Base-by-base conservation (phyloP, 176 grass and related monocot genomes). In the Alopecurus myosuroides region DNA sequence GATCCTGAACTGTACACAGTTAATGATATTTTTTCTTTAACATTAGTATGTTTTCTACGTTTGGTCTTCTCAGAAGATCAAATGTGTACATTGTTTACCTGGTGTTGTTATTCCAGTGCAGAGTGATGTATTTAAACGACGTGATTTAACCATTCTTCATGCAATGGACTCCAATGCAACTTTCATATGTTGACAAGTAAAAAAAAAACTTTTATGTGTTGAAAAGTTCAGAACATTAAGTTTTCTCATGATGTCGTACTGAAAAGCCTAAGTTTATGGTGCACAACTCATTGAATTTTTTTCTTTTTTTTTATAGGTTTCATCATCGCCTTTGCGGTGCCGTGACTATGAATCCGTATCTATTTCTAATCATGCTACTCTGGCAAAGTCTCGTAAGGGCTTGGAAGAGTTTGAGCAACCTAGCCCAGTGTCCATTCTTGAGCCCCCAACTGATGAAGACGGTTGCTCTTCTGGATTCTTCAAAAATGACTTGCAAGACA, bases 341-440 rank as follows among this genome's bases (percentile, higher is more conserved):
- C 65, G 56, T 23, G 55, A 74, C 19, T 55, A 77, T 75, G 77
- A 86, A 57, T 85, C 58, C 62, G n/a, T 48, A 7, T 79, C 58
- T 62, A n/a, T 74, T 44, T 82, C 55, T 18, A 88, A 85, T 88
- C 62, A 67, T 82, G 31, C 25, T 74, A 46, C 69, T 61, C 58
- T 49, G 62, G 34, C 30, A 74, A 87, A 76, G 76, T 68, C 70
- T 74, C 33, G 4, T 63, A 81, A 85, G 74, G 39, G 81, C 48
- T 85, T 86, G 34, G 86, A 90, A 81, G 88, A 85, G 57, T 56
- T 84, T 61, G 85, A 85, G 37, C 91, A 93, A 78, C 91, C 91
- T 17, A 93, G 91, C 42, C 91, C 88, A 35, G 81, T 93, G 18
- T 90, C 91, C 39, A 87, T 93, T 81, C 85, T 93, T 63, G 81